Conservation (phyloP, 208 protist species). For the Vickermania ingenoplastis region DNA sequence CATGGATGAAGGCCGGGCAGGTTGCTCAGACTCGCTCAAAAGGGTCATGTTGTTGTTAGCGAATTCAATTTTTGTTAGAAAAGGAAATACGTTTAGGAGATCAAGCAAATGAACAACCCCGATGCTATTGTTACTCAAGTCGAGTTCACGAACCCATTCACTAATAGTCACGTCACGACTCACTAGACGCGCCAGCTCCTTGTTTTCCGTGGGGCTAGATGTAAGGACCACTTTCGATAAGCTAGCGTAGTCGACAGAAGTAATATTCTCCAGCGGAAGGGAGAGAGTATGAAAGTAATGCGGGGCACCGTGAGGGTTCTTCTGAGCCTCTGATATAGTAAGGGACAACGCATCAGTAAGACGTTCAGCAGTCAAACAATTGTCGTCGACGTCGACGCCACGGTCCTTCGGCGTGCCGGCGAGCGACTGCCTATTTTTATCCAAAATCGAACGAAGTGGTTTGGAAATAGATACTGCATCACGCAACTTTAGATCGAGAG, state of each 20-base stretch:
- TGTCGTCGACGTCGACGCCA: not conserved
- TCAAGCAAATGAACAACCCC: conserved; percentile 23
- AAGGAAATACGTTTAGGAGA: conserved; percentile 36
- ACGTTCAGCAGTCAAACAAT: conserved; percentile 15
- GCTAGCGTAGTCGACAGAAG: conserved; percentile 28
- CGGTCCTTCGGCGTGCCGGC: too few species aligned
- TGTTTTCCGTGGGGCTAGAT: not conserved
- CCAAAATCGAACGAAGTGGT: too few species aligned
- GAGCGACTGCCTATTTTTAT: too few species aligned
- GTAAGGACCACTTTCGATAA: conserved; percentile 13
- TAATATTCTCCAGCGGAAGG: conserved; percentile 54
- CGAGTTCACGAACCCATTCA: conserved; percentile 29
- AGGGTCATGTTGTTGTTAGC: conserved; percentile 27
- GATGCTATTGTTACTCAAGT: conserved; percentile 62
- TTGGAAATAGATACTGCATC: too few species aligned
- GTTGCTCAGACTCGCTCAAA: not conserved
- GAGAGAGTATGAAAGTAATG: conserved; percentile 34
- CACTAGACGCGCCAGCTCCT: not conserved
- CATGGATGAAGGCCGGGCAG: conserved; percentile 6
- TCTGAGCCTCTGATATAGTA: conserved; percentile 21
- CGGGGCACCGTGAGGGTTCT: conserved; percentile 14
- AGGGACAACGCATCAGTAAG: conserved; percentile 27
- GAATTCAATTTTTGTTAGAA: conserved; percentile 22
- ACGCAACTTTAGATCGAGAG: too few species aligned
- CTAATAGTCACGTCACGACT: conserved; percentile 3